These are phyloP conservation scores for Pseudogymnoascus sp. DNA, from an alignment of 2,329 filamentous ascomycete species.

Conservation along the genomic window DNA sequence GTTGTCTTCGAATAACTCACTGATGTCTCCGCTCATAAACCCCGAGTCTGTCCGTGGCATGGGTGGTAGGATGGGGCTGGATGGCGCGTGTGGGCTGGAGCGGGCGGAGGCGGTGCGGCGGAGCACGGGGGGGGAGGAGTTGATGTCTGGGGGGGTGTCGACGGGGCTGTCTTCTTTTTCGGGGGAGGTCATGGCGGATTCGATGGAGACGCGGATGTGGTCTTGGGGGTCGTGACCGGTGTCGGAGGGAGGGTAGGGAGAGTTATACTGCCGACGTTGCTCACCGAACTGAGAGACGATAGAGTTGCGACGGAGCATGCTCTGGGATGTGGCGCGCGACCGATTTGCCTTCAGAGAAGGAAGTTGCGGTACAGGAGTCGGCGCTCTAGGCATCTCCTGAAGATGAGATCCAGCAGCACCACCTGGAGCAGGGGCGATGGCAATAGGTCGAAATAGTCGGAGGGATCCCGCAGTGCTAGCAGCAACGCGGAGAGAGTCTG, in stretches of 20 bases:
- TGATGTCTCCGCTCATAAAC: conserved; percentile 65
- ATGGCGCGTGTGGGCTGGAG: conserved; percentile 72
- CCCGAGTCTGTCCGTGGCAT: conserved; percentile 62
- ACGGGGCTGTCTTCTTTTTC: conserved; percentile 43
- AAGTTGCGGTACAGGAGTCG: conserved; percentile 60
- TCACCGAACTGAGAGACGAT: conserved; percentile 39
- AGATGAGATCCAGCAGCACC: conserved; percentile 44
- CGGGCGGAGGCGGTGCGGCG: conserved; percentile 53
- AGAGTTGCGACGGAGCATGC: conserved; percentile 55
- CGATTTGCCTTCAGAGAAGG: conserved; percentile 30
- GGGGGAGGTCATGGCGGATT: conserved; percentile 41
- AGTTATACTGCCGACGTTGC: conserved; percentile 29
- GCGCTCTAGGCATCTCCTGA: conserved; percentile 67
- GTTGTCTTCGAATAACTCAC: conserved; percentile 53
- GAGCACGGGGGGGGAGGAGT: conserved; percentile 82
- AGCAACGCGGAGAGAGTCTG: conserved; percentile 78
- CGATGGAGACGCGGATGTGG: conserved; percentile 29
- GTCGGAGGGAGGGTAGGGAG: conserved; percentile 33
- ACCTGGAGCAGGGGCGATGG: conserved; percentile 40
- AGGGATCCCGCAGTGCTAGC: conserved; percentile 86
- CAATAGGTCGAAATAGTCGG: conserved; percentile 71
- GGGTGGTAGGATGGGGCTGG: conserved; percentile 53
- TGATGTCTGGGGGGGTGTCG: conserved; percentile 72
- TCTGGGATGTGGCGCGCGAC: conserved; percentile 32
- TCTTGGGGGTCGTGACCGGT: conserved; percentile 29